Base-by-base conservation (phyloP, 257 asterid genomes). In the Solanum ossicruentum region DNA sequence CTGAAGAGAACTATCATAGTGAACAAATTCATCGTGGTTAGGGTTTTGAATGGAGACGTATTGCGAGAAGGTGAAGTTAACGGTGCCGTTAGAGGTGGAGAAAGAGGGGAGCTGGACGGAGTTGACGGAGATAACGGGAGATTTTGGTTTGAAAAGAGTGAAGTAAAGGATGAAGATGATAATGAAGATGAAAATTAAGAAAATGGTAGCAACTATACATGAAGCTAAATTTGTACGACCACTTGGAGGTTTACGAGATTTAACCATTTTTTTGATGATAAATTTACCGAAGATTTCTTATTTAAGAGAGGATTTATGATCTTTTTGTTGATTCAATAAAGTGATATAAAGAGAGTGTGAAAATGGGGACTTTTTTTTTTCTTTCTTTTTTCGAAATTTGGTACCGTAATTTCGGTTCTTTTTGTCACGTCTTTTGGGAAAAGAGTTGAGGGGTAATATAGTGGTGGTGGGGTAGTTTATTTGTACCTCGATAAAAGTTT, bases 1-100 rank as follows among this genome's bases (percentile, higher is more conserved):
- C 93, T 87, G 97, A 7, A 94, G 90, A 12, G 99, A 92, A 91
- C 98, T 93, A 89, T 92, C 97, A 87, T 92, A 95, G 93, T 95
- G 99, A 51, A 90, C 85, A 92, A 94, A 94, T 5, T 79, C 91
- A 20, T 91, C 99, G 84, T 91, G 91, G 93, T 94, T 94, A 55
- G 96, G 95, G 94, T 95, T 95, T 86, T 49, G 80, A 80, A 94
- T 88, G 85, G 96, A 87, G 87, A 87, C 94, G 93, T 92, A 92
- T 17, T 90, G 95, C 67, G 97, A 92, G 93, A 92, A 93, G 81
- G 96, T 93, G 97, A 96, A 94, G 87, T 75, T 89, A 66, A 90
- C 97, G 87, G 98, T 88, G 88, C 90, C 88, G 92, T 92, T 92
- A 32, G 86, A 67, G 89, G 84, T 28, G 81, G 99, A 93, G 95